A percentile compares a stretch with the other conserved stretches of the same genome.
phyloP scores from a whole-genome alignment of 2,329 filamentous ascomycete species.

The Rhexocercosporidium sp. region DNA sequence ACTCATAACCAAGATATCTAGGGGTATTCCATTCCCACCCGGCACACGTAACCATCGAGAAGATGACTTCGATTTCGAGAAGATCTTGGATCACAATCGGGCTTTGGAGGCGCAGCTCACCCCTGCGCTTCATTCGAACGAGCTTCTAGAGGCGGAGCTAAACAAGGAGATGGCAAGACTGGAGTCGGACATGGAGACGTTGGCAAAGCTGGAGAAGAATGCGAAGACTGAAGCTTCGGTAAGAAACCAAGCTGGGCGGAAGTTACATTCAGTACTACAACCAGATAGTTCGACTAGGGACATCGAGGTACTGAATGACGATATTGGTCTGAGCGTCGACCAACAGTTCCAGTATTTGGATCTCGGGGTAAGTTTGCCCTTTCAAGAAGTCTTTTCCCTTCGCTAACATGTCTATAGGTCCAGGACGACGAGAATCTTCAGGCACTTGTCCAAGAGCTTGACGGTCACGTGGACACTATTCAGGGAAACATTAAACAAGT shows the following conservation, averaged over 20 bases:
- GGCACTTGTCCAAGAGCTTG: constrained; percentile 35
- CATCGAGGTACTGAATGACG: constrained; percentile 25
- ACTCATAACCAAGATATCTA: constrained; percentile 61
- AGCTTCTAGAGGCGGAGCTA: constrained; percentile 63
- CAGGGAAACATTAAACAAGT: constrained; percentile 41
- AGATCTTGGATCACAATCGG: constrained; percentile 63
- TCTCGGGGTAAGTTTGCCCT: constrained; percentile 31
- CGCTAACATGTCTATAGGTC: constrained; percentile 22
- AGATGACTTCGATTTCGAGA: constrained; percentile 69
- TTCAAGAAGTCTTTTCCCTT: background rate
- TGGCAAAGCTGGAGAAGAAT: constrained; percentile 59
- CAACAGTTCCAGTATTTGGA: constrained; percentile 11
- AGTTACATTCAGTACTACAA: constrained; percentile 41
- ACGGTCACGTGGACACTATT: constrained; percentile 42
- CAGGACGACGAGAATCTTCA: constrained; percentile 38
- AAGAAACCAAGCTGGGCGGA: constrained; percentile 51
- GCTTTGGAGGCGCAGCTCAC: constrained; percentile 63
- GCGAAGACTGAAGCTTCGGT: constrained; percentile 58
- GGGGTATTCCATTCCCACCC: constrained; percentile 70
- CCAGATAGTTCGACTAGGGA: constrained; percentile 15
- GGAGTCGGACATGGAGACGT: constrained; percentile 57
- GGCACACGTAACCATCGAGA: constrained; percentile 55
- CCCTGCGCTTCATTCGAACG: constrained; percentile 65
- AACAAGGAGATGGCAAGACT: constrained; percentile 60
- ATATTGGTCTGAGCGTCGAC: constrained; percentile 26